phyloP scores from a whole-genome alignment of 768 basidiomycete species.

The Mycena rebaudengoi region DNA sequence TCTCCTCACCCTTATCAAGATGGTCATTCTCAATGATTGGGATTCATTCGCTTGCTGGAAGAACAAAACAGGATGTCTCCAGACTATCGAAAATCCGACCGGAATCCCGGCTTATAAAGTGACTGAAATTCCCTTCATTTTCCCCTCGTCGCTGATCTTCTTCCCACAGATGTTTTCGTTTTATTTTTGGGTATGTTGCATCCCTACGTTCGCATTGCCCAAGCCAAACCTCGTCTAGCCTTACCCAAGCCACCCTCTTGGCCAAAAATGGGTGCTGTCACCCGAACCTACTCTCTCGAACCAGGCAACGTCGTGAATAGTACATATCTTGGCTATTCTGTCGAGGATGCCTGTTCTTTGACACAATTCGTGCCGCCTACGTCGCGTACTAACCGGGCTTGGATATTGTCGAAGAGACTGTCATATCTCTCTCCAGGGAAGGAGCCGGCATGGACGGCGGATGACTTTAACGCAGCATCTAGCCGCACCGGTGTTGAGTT shows the following conservation, averaged over 20 bases:
- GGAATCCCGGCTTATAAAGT: slow-evolving; percentile 21
- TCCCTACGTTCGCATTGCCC: background rate
- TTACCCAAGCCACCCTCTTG: slow-evolving; percentile 19
- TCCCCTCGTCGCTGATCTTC: background rate
- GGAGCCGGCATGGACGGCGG: slow-evolving; percentile 1
- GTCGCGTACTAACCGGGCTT: slow-evolving; percentile 1
- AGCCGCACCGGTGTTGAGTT: slow-evolving; percentile 2
- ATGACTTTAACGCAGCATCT: slow-evolving; percentile 5
- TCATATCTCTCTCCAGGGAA: background rate
- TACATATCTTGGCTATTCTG: slow-evolving; percentile 22
- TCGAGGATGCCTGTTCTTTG: slow-evolving; percentile 13
- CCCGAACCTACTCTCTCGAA: slow-evolving; percentile 9
- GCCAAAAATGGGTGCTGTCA: slow-evolving; percentile 16
- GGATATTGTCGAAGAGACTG: slow-evolving; percentile 18
- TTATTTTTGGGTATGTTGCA: slow-evolving; percentile 9
- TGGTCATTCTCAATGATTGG: slow-evolving; percentile 17
- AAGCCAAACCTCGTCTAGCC: background rate
- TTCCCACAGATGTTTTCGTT: slow-evolving; percentile 10
- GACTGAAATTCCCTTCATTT: background rate
- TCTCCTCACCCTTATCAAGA: slow-evolving; percentile 13
- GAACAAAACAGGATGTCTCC: slow-evolving; percentile 9
- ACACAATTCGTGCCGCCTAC: slow-evolving; percentile 4
- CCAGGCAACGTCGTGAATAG: slow-evolving; percentile 2
- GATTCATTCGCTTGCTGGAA: slow-evolving; percentile 1
- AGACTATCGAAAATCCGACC: slow-evolving; percentile 6